These are phyloP conservation scores for Rhodotorula sp. DNA, from an alignment of 1,284 basidiomycete genomes.

Conservation along the genomic window DNA sequence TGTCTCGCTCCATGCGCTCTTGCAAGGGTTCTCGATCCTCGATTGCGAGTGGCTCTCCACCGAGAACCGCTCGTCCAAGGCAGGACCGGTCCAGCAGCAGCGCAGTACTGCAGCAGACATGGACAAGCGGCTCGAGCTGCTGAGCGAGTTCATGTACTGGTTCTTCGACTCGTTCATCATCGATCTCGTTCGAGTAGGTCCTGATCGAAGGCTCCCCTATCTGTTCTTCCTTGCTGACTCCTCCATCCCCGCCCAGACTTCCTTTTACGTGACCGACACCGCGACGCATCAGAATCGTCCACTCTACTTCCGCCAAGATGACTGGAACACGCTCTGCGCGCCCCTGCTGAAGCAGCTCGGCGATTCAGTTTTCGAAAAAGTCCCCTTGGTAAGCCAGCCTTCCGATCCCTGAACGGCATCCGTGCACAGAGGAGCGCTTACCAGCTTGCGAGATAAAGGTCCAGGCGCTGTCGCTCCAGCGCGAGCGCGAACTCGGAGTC, in stretches of 20 bases:
- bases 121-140: conserved; percentile 68
- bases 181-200: conserved; percentile 69
- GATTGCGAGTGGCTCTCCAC: conserved; percentile 74
- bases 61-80: conserved; percentile 52
- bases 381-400: conserved; percentile 46
- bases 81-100: conserved; percentile 43
- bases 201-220: not conserved
- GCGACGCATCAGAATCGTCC: conserved; percentile 81
- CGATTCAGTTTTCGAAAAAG: conserved; percentile 46
- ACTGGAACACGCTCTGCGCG: conserved; percentile 79
- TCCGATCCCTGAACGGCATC: no score
- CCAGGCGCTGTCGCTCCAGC: conserved; percentile 49
- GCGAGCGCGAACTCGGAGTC: conserved; percentile 69
- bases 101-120: conserved; percentile 64
- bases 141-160: conserved; percentile 88
- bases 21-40: conserved; percentile 73
- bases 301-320: conserved; percentile 90
- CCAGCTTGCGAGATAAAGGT: conserved; percentile 52
- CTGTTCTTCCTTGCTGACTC: not conserved
- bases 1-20: conserved; percentile 70
- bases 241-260: conserved; percentile 59
- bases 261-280: conserved; percentile 93
- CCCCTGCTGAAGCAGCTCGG: conserved; percentile 75
- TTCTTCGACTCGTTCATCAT: conserved; percentile 83
- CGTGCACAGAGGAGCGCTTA: no score